These are phyloP conservation scores for Nymphaea colorata DNA, from an alignment of 164 flowering plant genomes.

Conservation along the genomic window DNA sequence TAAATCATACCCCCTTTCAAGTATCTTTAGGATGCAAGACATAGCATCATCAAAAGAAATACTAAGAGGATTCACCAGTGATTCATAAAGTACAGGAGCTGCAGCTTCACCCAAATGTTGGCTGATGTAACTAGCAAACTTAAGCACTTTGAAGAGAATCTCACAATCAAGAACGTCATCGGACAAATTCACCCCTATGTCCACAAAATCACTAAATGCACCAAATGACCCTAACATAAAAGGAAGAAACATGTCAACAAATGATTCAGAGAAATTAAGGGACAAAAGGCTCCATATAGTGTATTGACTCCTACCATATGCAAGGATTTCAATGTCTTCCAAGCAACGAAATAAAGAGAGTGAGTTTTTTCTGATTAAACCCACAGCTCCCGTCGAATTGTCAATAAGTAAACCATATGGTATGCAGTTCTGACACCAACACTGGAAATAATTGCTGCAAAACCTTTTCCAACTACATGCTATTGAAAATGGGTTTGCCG, in stretches of 20 bases:
- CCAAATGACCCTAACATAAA: conserved; percentile 38
- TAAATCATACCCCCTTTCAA: conserved; percentile 56
- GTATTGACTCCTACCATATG: conserved; percentile 38
- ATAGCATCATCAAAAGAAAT: conserved; percentile 55
- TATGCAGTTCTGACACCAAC: conserved; percentile 66
- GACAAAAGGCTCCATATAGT: neutral
- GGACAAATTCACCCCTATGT: conserved; percentile 27
- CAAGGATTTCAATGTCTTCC: conserved; percentile 62
- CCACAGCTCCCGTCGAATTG: conserved; percentile 45
- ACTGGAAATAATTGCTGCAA: conserved; percentile 43
- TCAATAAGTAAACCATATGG: conserved; percentile 56
- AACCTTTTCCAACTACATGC: conserved; percentile 59
- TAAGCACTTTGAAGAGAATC: conserved; percentile 48
- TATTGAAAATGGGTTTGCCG: conserved; percentile 38
- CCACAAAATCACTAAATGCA: conserved; percentile 29
- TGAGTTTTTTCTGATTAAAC: conserved; percentile 57
- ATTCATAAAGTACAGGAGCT: conserved; percentile 57
- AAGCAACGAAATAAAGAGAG: conserved; percentile 60
- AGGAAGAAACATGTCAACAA: neutral
- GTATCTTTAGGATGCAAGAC: conserved; percentile 45
- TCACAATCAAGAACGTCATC: conserved; percentile 36
- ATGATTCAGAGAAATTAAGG: conserved; percentile 1
- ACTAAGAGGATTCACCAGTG: conserved; percentile 28
- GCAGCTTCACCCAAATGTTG: conserved; percentile 71
- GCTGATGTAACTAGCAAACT: conserved; percentile 42